These are phyloP conservation scores for Lentinula edodes DNA, from an alignment of 768 basidiomycete species.

Conservation along the genomic window DNA sequence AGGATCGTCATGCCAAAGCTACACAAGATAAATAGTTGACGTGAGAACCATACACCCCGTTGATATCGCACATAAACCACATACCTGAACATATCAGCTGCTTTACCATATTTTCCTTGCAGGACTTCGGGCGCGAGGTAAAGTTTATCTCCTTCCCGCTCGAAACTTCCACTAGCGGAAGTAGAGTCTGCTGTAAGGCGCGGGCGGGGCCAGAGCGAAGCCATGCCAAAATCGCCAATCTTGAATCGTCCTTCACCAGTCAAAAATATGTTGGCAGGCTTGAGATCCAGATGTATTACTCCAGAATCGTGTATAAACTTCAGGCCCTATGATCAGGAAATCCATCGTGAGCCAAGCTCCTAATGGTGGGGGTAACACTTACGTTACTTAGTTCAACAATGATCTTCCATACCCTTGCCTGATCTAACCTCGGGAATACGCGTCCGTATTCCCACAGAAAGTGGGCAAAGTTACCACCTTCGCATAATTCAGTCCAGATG, in stretches of 20 bases:
- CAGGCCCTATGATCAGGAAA: slow-evolving; percentile 52
- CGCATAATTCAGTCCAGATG: slow-evolving; percentile 94
- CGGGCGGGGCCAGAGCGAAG: slow-evolving; percentile 83
- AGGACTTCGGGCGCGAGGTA: slow-evolving; percentile 97
- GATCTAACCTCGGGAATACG: slow-evolving; percentile 78
- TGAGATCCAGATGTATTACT: slow-evolving; percentile 93
- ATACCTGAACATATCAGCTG: slow-evolving; percentile 96
- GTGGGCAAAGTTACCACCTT: slow-evolving; percentile 83
- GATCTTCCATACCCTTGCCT: slow-evolving; percentile 95
- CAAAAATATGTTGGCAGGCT: slow-evolving; percentile 95
- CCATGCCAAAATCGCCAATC: slow-evolving; percentile 99
- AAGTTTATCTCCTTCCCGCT: slow-evolving; percentile 94
- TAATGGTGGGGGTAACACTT: slow-evolving; percentile 28
- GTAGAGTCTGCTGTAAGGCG: slow-evolving; percentile 17
- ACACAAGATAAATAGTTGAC: slow-evolving; percentile 22
- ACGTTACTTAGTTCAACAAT: slow-evolving; percentile 86
- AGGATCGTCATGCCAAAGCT: slow-evolving; percentile 96
- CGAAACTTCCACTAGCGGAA: slow-evolving; percentile 53
- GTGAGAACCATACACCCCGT: slow-evolving; percentile 33
- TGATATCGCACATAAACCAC: slow-evolving; percentile 30
- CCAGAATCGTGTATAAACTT: slow-evolving; percentile 84
- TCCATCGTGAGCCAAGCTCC: background rate
- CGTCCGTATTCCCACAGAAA: slow-evolving; percentile 93
- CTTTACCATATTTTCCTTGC: slow-evolving; percentile 85
- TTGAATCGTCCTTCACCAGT: slow-evolving; percentile 84